Evolutionary conservation across 2,329 filamentous ascomycete genomes (phyloP).

Genomic region (Xylaria sp.): DNA sequence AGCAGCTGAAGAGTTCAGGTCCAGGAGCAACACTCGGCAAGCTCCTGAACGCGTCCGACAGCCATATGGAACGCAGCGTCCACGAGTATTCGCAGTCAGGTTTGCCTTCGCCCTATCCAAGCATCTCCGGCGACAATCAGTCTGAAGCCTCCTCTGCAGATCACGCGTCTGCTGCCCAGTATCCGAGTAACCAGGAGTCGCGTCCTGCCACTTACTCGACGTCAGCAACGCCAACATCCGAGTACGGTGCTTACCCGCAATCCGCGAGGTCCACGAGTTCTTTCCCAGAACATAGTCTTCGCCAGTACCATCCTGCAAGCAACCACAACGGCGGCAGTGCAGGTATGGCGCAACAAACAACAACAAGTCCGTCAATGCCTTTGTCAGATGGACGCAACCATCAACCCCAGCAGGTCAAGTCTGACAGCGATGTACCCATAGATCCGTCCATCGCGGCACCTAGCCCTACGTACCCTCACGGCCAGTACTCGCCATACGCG

Average conservation of each 20-base stretch:
- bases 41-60: slow-evolving; percentile 48
- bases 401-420: slow-evolving; percentile 82
- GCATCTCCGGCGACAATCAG: slow-evolving; percentile 73
- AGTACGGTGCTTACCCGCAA: slow-evolving; percentile 82
- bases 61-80: slow-evolving; percentile 70
- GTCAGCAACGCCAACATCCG: slow-evolving; percentile 86
- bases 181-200: slow-evolving; percentile 83
- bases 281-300: slow-evolving; percentile 88
- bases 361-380: slow-evolving; percentile 97
- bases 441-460: slow-evolving; percentile 96
- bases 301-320: slow-evolving; percentile 82
- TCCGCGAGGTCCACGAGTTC: slow-evolving; percentile 79
- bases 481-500: slow-evolving; percentile 87
- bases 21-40: slow-evolving; percentile 48
- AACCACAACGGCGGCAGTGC: slow-evolving; percentile 77
- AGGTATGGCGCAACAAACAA: slow-evolving; percentile 97
- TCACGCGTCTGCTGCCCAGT: slow-evolving; percentile 92
- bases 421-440: slow-evolving; percentile 98
- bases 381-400: slow-evolving; percentile 83
- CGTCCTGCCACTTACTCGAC: slow-evolving; percentile 76
- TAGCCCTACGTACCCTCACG: slow-evolving; percentile 88
- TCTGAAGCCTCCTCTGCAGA: slow-evolving; percentile 91
- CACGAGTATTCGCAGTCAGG: slow-evolving; percentile 87
- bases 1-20: slow-evolving; percentile 46
- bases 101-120: slow-evolving; percentile 80